Conservation (phyloP, 176 grass and related monocot species). For the Bolboschoenus planiculmis region DNA sequence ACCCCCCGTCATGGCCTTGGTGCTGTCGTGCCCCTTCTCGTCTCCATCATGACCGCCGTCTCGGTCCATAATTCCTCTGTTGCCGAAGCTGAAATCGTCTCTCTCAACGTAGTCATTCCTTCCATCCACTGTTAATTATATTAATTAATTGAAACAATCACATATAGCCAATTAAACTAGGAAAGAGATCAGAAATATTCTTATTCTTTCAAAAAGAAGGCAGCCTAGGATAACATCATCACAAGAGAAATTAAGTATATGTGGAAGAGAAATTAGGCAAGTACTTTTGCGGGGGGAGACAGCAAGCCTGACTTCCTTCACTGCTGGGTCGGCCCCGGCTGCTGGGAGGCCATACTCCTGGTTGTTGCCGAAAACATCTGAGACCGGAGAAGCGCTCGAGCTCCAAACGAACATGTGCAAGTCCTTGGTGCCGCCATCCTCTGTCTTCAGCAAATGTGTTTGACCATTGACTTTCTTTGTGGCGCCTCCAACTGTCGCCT, state of each 20-base stretch:
- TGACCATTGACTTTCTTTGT: slow-evolving; percentile 51
- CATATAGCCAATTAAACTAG: background rate
- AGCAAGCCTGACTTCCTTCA: slow-evolving; percentile 63
- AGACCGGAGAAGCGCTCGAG: slow-evolving; percentile 95
- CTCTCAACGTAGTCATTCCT: slow-evolving; percentile 52
- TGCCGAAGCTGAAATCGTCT: slow-evolving; percentile 87
- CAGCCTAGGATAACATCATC: background rate
- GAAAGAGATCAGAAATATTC: background rate
- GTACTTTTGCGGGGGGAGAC: slow-evolving; percentile 86
- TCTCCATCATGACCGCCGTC: slow-evolving; percentile 48
- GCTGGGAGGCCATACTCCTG: slow-evolving; percentile 43
- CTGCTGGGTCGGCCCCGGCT: slow-evolving; percentile 31
- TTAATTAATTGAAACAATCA: background rate
- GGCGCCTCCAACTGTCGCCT: slow-evolving; percentile 24
- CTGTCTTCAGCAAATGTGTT: slow-evolving; percentile 47
- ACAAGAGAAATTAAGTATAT: background rate
- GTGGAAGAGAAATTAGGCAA: background rate
- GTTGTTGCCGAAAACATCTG: slow-evolving; percentile 79
- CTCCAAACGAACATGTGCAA: slow-evolving; percentile 99
- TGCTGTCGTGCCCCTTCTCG: slow-evolving; percentile 41
- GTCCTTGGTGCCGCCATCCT: slow-evolving; percentile 76
- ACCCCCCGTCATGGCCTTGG: background rate
- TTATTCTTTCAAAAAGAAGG: background rate
- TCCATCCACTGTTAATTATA: slow-evolving; percentile 54
- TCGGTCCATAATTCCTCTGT: slow-evolving; percentile 36